Conservation (phyloP, 805 yeast species). For the Debaryomyces castellii region DNA sequence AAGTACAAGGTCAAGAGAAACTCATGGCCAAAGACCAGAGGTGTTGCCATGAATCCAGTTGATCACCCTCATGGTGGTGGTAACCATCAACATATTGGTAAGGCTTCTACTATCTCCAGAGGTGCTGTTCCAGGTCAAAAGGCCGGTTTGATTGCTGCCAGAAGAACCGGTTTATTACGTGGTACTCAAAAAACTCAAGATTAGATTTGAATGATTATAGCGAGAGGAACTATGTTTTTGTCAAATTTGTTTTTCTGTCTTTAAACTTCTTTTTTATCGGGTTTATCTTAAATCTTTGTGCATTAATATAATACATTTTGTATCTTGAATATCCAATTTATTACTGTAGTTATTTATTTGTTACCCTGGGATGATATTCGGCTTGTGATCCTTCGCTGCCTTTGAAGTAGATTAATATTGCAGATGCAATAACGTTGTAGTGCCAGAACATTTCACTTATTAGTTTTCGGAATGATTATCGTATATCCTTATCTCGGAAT, state of each 20-base stretch:
- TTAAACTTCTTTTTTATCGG: constrained; percentile 2
- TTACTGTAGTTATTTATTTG: neutral
- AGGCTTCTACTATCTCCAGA: constrained; percentile 98
- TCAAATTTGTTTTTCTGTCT: constrained; percentile 1
- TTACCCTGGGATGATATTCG: too few species aligned
- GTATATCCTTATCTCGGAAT: too few species aligned
- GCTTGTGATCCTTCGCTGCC: too few species aligned
- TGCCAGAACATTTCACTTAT: too few species aligned
- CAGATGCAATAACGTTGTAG: too few species aligned
- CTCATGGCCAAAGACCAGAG: constrained; percentile 99
- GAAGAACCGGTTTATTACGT: constrained; percentile 99
- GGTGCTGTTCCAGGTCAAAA: constrained; percentile 99
- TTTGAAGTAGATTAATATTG: too few species aligned
- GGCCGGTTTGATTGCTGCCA: constrained; percentile 99
- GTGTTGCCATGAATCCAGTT: constrained; percentile 99
- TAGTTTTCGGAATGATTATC: too few species aligned
- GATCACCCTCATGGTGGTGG: constrained; percentile 99
- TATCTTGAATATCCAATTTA: constrained; percentile 5
- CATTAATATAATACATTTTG: constrained; percentile 12
- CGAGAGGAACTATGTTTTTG: neutral
- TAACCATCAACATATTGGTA: constrained; percentile 99
- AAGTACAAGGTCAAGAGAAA: constrained; percentile 98
- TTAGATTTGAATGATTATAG: constrained; percentile 15
- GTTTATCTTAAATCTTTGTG: constrained; percentile 9
- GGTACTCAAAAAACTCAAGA: constrained; percentile 90